Base-by-base conservation (phyloP, 495 filamentous ascomycete species). In the Trichoderma parareesei region DNA sequence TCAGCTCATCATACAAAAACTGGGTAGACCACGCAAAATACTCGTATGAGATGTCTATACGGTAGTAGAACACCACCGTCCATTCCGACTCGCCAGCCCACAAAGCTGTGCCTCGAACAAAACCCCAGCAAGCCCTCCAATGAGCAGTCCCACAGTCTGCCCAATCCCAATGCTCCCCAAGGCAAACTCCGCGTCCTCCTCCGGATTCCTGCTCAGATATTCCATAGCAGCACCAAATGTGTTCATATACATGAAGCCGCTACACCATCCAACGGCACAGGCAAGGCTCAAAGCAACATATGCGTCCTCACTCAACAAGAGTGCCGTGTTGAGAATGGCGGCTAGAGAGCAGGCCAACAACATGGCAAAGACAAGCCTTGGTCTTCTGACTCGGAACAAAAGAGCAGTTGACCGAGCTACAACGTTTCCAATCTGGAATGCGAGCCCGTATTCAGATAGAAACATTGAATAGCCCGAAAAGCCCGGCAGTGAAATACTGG, bases 401-500 rank as follows among this genome's bases (percentile, higher is more conserved):
- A 48, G 33, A 18, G 42, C 42, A 18, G 18, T 44, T 37, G 61
- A 63, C n/a, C 61, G 61, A 42, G 61, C 40, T 11, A 48, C 6
- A 4, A 63, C 42, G 35, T 63, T 49, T 9, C 61, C 61, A 27
- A 4, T 7, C 41, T 63, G 61, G 14, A 63, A 63, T 5, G 61
- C 41, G 14, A 48, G 18, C 13, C 42, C 61, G n/a, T 46, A 37
- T 37, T 41, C 42, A 3, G 61, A 18, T 9, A 33, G 35, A 48
- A 46, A 63, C n/a, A 42, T 27, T 42, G 43, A 16, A 44, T 63
- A 48, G 4, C 33, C 9, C 35, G 61, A 9, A 5, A 44, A 63
- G 38, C 14, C 3, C 20, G n/a, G 42, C 8, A 18, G 10, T 16
- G 43, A 9, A 27, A 4, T 16, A 18, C 41, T 48, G 61, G 61